Evolutionary conservation across 2,329 filamentous ascomycete species (phyloP).

Genomic region (Colletotrichum endophyticum): DNA sequence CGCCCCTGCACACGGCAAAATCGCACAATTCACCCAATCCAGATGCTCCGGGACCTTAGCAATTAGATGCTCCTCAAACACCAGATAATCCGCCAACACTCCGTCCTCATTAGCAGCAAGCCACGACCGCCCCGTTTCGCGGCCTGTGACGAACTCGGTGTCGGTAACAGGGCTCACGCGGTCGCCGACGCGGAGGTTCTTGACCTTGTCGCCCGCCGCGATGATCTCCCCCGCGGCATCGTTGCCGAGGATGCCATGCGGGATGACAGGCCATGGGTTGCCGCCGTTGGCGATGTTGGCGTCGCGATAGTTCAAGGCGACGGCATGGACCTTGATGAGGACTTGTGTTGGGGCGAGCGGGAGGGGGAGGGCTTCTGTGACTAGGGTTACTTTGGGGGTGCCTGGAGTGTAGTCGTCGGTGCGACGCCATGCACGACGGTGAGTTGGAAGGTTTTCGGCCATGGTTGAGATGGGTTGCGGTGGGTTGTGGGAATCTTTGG

Average conservation of each 20-base stretch:
- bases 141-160: conserved; percentile 42
- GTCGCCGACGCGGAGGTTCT: conserved; percentile 35
- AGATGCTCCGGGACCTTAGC: conserved; percentile 40
- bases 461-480: background rate
- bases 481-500: background rate
- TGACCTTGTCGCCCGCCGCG: conserved; percentile 38
- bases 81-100: conserved; percentile 42
- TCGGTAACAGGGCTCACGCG: conserved; percentile 42
- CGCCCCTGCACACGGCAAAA: conserved; percentile 47
- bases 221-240: conserved; percentile 48
- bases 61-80: conserved; percentile 43
- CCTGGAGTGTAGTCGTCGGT: conserved; percentile 33
- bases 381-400: conserved; percentile 35
- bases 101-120: conserved; percentile 49
- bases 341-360: conserved; percentile 33
- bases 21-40: conserved; percentile 37
- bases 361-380: conserved; percentile 34
- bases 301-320: conserved; percentile 39
- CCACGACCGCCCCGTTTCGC: conserved; percentile 41
- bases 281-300: conserved; percentile 40
- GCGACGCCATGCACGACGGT: conserved; percentile 28
- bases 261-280: conserved; percentile 45
- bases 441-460: background rate
- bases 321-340: conserved; percentile 34
- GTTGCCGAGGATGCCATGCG: conserved; percentile 35